phyloP scores from a whole-genome alignment of 2,329 filamentous ascomycete species.

The Monascus ruber region DNA sequence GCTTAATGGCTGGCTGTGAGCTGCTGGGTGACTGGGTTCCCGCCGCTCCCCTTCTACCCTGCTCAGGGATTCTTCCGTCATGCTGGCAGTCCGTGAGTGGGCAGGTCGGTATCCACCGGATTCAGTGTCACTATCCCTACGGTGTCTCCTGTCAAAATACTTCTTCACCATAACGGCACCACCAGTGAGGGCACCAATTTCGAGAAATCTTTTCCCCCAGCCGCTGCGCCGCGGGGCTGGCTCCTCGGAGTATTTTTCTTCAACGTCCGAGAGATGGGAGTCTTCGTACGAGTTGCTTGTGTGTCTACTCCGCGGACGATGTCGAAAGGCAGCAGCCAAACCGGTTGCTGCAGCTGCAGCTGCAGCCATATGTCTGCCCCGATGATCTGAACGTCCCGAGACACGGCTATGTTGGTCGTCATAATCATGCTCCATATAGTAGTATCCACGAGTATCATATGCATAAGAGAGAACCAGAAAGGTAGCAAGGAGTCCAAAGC shows the following conservation, averaged over 20 bases:
- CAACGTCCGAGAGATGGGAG: conserved; percentile 47
- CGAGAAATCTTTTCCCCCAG: conserved; percentile 50
- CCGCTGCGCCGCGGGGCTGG: conserved; percentile 38
- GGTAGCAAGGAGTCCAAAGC: conserved; percentile 56
- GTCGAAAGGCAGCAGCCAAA: conserved; percentile 40
- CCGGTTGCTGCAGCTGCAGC: conserved; percentile 49
- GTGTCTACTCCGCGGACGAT: conserved; percentile 32
- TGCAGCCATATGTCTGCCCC: conserved; percentile 37
- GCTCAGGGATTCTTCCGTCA: conserved; percentile 30
- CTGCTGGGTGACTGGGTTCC: conserved; percentile 24
- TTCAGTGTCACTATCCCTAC: conserved; percentile 43
- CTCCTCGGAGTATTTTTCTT: conserved; percentile 55
- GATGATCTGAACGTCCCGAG: conserved; percentile 40
- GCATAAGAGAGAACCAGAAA: conserved; percentile 75
- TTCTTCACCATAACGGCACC: conserved; percentile 51
- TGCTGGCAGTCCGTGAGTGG: conserved; percentile 35
- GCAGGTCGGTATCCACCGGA: conserved; percentile 43
- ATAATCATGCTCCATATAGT: conserved; percentile 40
- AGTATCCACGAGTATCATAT: conserved; percentile 40
- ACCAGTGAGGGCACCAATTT: conserved; percentile 51
- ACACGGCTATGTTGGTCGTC: conserved; percentile 49
- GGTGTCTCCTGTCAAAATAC: conserved; percentile 44
- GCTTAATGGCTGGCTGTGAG: conserved; percentile 17
- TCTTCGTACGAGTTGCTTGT: conserved; percentile 32
- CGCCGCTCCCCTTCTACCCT: conserved; percentile 43